Conservation (phyloP, 106 monocot species). For the Ottelia alismoides region DNA sequence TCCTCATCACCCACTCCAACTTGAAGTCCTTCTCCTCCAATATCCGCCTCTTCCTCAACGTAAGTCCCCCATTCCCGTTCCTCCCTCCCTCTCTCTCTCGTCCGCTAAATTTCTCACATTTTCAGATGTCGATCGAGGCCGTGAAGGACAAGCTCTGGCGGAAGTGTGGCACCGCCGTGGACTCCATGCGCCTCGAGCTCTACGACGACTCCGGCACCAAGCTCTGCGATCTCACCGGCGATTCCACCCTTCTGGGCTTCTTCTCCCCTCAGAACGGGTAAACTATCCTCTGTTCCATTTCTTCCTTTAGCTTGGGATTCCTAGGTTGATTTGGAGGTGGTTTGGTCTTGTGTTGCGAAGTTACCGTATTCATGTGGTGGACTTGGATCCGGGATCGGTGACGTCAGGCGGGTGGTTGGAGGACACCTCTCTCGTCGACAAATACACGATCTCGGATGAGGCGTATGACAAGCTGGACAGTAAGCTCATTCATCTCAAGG, state of each 20-base stretch:
- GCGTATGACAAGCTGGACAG: constrained; percentile 73
- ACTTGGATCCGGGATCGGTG: constrained; percentile 79
- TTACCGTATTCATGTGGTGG: constrained; percentile 69
- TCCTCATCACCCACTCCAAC: constrained; percentile 76
- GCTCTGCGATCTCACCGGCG: constrained; percentile 46
- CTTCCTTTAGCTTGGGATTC: no score
- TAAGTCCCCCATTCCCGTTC: constrained; percentile 5
- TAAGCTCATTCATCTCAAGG: no score
- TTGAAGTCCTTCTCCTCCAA: constrained; percentile 74
- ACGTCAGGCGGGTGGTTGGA: constrained; percentile 92
- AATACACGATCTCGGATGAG: constrained; percentile 87
- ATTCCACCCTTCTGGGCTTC: constrained; percentile 58
- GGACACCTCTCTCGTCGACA: constrained; percentile 89
- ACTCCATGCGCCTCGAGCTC: constrained; percentile 75
- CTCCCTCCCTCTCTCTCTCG: neutral
- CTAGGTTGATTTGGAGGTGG: no score
- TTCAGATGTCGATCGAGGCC: constrained; percentile 53
- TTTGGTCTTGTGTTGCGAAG: constrained; percentile 32
- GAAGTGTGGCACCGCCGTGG: constrained; percentile 80
- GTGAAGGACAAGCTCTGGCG: constrained; percentile 91
- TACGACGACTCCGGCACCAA: constrained; percentile 62
- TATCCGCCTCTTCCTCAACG: constrained; percentile 63
- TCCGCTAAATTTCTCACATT: no score
- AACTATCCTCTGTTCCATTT: neutral
- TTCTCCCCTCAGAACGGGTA: constrained; percentile 77